phyloP scores from a whole-genome alignment of 352 stramenopile species.

The Plasmopara viticola region DNA sequence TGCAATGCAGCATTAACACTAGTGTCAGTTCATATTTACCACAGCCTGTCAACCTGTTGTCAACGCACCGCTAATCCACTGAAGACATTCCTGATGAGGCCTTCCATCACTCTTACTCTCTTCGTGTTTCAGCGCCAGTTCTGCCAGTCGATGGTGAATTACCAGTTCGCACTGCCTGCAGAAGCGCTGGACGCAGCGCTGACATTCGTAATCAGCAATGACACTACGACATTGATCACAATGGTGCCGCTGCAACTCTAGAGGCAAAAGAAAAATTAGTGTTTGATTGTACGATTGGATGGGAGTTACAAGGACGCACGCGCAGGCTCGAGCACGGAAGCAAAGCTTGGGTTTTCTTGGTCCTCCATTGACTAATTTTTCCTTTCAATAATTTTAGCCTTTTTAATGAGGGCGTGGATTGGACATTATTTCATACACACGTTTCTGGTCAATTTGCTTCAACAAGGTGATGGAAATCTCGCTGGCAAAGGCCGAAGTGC shows the following conservation, averaged over 20 bases:
- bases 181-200: constrained; percentile 36
- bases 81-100: constrained; percentile 41
- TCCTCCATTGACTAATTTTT: constrained; percentile 23
- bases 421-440: neutral
- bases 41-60: neutral
- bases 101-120: constrained; percentile 42
- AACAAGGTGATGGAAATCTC: constrained; percentile 37
- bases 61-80: constrained; percentile 37
- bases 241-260: constrained; percentile 41
- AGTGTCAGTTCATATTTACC: constrained; percentile 1
- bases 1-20: constrained; percentile 13
- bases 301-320: constrained; percentile 16
- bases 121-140: constrained; percentile 23
- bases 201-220: constrained; percentile 40
- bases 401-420: too few relatives aligned
- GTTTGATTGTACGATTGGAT: too few relatives aligned
- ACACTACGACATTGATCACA: constrained; percentile 34
- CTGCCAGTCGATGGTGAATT: constrained; percentile 33
- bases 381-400: too few relatives aligned
- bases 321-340: constrained; percentile 22
- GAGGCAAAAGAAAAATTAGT: too few relatives aligned
- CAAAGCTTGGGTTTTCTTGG: constrained; percentile 33
- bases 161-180: constrained; percentile 40
- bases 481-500: constrained; percentile 22
- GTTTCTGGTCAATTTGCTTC: constrained; percentile 16